Evolutionary conservation across 2,329 filamentous ascomycete genomes (phyloP), one percentile per base, ranked within the genome.

Genomic region (Lojkania enalia): DNA sequence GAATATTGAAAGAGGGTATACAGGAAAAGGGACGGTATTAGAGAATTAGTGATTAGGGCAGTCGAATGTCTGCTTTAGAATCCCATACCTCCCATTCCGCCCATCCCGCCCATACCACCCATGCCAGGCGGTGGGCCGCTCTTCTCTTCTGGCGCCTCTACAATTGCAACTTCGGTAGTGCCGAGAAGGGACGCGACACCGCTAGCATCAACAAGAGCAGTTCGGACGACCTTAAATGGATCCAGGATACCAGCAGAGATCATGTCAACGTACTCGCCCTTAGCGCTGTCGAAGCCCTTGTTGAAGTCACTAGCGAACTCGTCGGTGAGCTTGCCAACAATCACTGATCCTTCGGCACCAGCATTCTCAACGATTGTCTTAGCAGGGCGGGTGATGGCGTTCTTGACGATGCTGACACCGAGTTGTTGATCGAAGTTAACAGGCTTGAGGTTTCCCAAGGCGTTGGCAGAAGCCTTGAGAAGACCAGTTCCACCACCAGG

Each of bases 391-490:
- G 91, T 96, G 74, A 99, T 99, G 71, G 94, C 94, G 72, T 86
- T 95, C 87, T 95, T 96, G 77, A 99, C 83, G 67, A 99, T 99
- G 75, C 82, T 90, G 60, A 99, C 87, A 82, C 94, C 94, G 57
- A 99, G 90, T 78, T 96, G 90, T 81, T 99, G 94, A 78, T 99
- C 94, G 70, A 97, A 99, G 86, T 99, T 99, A 78, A 80, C 78
- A 42, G 88, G 74, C 84, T 96, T 95, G 71, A 97, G 75, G 56
- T 86, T 78, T 65, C 79, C 80, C 39, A 99, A 83, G 46, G 90
- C 90, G 73, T 96, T 92, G 75, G 85, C 85, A 51, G 94, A 87
- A 65, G 94, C 94, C 86, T 99, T 99, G 76, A 99, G 87, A 40
- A 99, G 85, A 66, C 91, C 94, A 68, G 94, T 99, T 72, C 94